Percentiles rank a stretch among this genome's conserved stretches.
Conservation (phyloP, 2,329 filamentous ascomycete genomes). For the Fusarium abutilonis region DNA sequence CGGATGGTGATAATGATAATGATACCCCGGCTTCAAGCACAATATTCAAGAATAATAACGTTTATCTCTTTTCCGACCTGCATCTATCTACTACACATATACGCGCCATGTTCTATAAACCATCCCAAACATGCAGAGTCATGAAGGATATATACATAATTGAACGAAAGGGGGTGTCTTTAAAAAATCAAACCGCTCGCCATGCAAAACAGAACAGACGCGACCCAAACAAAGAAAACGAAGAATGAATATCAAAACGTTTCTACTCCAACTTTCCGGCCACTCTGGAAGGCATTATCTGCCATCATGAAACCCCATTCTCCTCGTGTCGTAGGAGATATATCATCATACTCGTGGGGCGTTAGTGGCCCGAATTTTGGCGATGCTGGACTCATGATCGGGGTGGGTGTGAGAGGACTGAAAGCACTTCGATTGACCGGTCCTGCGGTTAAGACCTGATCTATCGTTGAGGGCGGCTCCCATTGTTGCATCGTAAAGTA, state of each 20-base stretch:
- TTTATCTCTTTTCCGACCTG: conserved; percentile 4
- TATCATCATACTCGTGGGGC: conserved; percentile 69
- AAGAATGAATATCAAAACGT: conserved; percentile 25
- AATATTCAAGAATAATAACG: conserved; percentile 20
- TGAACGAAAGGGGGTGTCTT: conserved; percentile 19
- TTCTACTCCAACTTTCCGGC: conserved; percentile 61
- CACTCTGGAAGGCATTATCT: conserved; percentile 56
- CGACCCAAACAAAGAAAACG: conserved; percentile 4
- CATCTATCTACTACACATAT: conserved; percentile 2
- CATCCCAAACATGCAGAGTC: conserved; percentile 16
- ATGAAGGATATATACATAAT: conserved; percentile 13
- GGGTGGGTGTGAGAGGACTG: conserved; percentile 39
- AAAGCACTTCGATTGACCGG: conserved; percentile 35
- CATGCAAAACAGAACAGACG: conserved; percentile 5
- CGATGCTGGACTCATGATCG: conserved; percentile 39
- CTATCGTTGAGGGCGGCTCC: conserved; percentile 53
- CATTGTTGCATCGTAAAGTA: conserved; percentile 46
- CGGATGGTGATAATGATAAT: conserved; percentile 70
- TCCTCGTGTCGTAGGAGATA: conserved; percentile 68
- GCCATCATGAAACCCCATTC: conserved; percentile 71
- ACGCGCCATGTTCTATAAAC: conserved; percentile 23
- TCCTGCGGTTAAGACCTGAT: conserved; percentile 53
- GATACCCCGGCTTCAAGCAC: conserved; percentile 39
- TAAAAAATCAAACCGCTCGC: conserved; percentile 20
- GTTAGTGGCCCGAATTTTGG: conserved; percentile 60